Percentiles rank a stretch among this genome's conserved stretches.
Evolutionary conservation across 1,284 basidiomycete genomes (phyloP).

Genomic region (Ceratobasidium sp.): DNA sequence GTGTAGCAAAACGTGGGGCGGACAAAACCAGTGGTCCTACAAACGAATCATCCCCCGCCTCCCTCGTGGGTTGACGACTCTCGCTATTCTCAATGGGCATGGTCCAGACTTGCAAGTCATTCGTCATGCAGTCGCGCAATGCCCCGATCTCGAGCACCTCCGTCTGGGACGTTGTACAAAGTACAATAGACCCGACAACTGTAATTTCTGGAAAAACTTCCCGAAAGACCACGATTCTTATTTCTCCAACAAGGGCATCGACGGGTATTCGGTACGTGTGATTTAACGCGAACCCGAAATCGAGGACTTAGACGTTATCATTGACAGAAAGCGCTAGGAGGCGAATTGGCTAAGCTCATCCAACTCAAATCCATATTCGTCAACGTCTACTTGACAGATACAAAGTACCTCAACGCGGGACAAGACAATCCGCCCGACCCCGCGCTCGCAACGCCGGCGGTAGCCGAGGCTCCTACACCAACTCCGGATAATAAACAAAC

Average conservation of each 20-base stretch:
- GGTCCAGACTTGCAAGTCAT: conserved; percentile 39
- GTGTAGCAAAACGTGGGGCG: not conserved
- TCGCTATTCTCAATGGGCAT: conserved; percentile 31
- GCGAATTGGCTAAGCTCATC: not conserved
- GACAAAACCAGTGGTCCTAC: conserved; percentile 23
- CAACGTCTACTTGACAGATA: conserved; percentile 40
- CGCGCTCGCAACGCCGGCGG: not conserved
- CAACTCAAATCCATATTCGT: conserved; percentile 38
- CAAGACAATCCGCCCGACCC: not conserved
- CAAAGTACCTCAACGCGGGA: conserved; percentile 10
- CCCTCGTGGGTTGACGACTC: conserved; percentile 13
- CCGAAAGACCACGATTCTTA: conserved; percentile 42
- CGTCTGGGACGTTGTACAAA: conserved; percentile 40
- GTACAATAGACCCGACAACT: conserved; percentile 14
- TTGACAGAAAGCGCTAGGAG: conserved; percentile 29
- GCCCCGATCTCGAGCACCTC: conserved; percentile 26
- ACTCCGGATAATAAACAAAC: not conserved
- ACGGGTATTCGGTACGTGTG: conserved; percentile 28
- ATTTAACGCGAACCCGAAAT: not conserved
- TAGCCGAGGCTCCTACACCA: not conserved
- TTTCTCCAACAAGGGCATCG: conserved; percentile 32
- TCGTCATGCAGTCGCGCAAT: conserved; percentile 29
- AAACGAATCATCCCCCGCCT: conserved; percentile 35
- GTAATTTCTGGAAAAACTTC: conserved; percentile 32
- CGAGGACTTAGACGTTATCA: not conserved